Base-by-base conservation (phyloP, 129 eudicot genomes). In the Saposhnikovia divaricata region DNA sequence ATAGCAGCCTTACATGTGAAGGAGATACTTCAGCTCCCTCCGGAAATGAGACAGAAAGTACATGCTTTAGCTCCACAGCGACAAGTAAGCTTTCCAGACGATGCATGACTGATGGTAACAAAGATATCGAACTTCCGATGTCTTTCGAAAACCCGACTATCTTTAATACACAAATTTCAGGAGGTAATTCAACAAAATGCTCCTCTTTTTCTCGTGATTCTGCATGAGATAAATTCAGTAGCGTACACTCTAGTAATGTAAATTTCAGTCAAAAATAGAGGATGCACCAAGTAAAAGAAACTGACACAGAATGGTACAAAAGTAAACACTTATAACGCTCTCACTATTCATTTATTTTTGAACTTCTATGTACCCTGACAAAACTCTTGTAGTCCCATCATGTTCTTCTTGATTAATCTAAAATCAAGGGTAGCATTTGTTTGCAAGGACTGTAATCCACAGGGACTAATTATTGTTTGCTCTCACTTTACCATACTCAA, bases 31-130 rank as follows among this genome's bases (percentile, higher is more conserved):
- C 79, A 46, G 90, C 84, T 43, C 93, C 97, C 85, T 96, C 97
- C 5, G 95, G 77, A 80, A 96, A 92, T 18, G 99, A 90, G 76
- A 84, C 84, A 80, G 89, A 85, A 69, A 96, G 59, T 81, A 81
- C 85, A 53, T 84, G 84, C 82, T 89, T 96, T 80, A 96, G 81
- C 84, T 96, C 99, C 72, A 89, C 77, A 74, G 99, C 99, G 50
- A 96, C 99, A 80, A 96, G 95, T 80, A 85, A 81, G 86, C 87
- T 90, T 85, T 96, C 97, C 76, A 96, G 83, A 50, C 93, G 90
- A 83, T 92, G 97, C 92, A 96, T 86, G 81, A 96, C 42, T 77
- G 99, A 96, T 34, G 99, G 99, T 78, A 96, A 88, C 86, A 96
- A 82, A 79, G 96, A 92, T 78, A 96, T 61, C 69, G 99, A 88